These are phyloP conservation scores for Aschersonia sp. DNA, from an alignment of 2,329 filamentous ascomycete genomes.

Conservation along the genomic window DNA sequence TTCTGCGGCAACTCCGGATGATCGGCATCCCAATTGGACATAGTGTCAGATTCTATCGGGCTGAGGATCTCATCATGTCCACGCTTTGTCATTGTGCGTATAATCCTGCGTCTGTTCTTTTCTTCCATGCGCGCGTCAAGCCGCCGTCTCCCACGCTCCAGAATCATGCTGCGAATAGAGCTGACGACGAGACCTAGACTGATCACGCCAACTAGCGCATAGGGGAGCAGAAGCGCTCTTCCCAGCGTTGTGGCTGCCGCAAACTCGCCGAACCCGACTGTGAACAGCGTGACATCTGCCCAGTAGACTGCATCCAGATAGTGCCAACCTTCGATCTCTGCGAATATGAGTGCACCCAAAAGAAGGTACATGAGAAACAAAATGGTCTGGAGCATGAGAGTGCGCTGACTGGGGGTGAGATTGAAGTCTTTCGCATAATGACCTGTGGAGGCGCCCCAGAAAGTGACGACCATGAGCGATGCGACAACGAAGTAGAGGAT, in stretches of 20 bases:
- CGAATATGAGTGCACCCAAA: conserved; percentile 63
- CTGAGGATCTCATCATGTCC: conserved; percentile 32
- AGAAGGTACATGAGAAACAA: conserved; percentile 70
- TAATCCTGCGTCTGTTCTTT: conserved; percentile 35
- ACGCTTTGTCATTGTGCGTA: conserved; percentile 28
- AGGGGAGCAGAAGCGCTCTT: conserved; percentile 65
- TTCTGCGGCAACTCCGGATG: conserved; percentile 8
- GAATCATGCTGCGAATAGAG: conserved; percentile 54
- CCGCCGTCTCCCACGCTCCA: conserved; percentile 40
- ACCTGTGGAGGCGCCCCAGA: conserved; percentile 53
- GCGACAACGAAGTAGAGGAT: conserved; percentile 67
- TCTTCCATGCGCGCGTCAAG: conserved; percentile 44
- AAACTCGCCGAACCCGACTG: conserved; percentile 47
- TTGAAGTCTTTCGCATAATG: conserved; percentile 69
- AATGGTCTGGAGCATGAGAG: conserved; percentile 82
- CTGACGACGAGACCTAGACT: conserved; percentile 73
- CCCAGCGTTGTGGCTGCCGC: conserved; percentile 35
- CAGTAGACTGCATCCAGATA: conserved; percentile 72
- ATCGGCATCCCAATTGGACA: conserved; percentile 2
- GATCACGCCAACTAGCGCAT: conserved; percentile 68
- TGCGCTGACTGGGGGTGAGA: conserved; percentile 68
- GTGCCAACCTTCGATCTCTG: conserved; percentile 54
- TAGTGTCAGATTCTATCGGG: conserved; percentile 24
- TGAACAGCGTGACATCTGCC: conserved; percentile 57
- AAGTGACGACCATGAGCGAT: conserved; percentile 63